Evolutionary conservation across 495 filamentous ascomycete species (phyloP).

Genomic region (Cryomyces minteri): DNA sequence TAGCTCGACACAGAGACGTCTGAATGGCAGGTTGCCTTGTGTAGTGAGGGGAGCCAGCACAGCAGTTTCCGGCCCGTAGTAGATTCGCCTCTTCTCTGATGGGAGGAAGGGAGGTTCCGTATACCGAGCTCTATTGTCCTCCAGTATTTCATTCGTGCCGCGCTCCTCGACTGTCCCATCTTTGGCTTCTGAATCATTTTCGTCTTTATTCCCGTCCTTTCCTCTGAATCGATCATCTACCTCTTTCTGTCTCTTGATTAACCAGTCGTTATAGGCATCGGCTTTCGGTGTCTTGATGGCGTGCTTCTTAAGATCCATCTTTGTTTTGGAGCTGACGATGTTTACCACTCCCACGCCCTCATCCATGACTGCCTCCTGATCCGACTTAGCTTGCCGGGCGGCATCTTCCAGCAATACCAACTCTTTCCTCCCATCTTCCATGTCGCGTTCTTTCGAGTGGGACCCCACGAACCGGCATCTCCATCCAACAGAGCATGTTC

Average conservation of each 20-base stretch:
- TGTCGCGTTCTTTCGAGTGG: conserved; percentile 59
- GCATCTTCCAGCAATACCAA: conserved; percentile 36
- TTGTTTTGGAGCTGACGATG: conserved; percentile 41
- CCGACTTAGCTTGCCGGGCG: conserved; percentile 24
- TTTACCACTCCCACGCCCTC: conserved; percentile 57
- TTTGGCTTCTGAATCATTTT: conserved; percentile 14
- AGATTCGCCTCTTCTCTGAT: conserved; percentile 81
- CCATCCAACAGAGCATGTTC: conserved; percentile 69
- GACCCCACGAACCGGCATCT: conserved; percentile 75
- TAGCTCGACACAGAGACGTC: conserved; percentile 73
- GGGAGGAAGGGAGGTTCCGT: conserved; percentile 69
- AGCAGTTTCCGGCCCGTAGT: conserved; percentile 86
- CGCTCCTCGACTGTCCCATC: conserved; percentile 14
- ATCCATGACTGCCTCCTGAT: conserved; percentile 7
- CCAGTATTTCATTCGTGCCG: conserved; percentile 8
- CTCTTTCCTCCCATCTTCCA: conserved; percentile 62
- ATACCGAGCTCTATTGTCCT: conserved; percentile 62
- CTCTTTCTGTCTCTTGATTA: conserved; percentile 40
- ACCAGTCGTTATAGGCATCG: conserved; percentile 56
- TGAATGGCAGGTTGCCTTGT: conserved; percentile 94
- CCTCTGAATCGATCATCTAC: conserved; percentile 19
- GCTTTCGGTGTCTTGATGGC: conserved; percentile 47
- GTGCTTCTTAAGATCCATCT: conserved; percentile 50
- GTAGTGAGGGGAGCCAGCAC: conserved; percentile 79
- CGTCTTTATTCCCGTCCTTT: conserved; percentile 3